Evolutionary conservation across 2,329 filamentous ascomycete genomes (phyloP).

Genomic region (Aspergillus costaricaensis): DNA sequence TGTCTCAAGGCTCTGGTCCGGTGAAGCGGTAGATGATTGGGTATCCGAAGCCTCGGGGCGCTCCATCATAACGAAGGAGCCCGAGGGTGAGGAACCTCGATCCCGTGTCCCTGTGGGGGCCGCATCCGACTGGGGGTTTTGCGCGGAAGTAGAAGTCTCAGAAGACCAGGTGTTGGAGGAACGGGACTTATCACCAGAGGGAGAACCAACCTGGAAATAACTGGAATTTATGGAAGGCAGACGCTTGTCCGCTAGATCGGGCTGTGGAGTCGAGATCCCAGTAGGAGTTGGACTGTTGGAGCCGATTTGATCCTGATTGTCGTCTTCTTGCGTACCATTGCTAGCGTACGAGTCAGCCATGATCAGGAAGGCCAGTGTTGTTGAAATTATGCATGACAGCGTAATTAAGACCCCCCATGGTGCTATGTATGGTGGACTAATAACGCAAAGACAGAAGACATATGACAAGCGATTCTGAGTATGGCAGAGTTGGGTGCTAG

Average conservation of each 20-base stretch:
- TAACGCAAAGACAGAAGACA: neutral
- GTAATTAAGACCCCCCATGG: constrained; percentile 12
- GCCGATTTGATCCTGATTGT: constrained; percentile 55
- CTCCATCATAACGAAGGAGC: constrained; percentile 47
- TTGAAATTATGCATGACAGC: constrained; percentile 8
- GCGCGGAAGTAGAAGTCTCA: constrained; percentile 28
- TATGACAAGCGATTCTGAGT: neutral
- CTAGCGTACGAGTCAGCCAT: constrained; percentile 32
- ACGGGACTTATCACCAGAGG: constrained; percentile 68
- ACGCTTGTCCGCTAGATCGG: constrained; percentile 91
- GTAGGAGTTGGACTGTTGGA: constrained; percentile 82
- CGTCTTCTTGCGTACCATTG: constrained; percentile 42
- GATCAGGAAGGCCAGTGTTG: neutral
- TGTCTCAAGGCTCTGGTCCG: constrained; percentile 28
- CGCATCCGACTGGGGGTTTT: constrained; percentile 28
- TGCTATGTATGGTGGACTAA: neutral
- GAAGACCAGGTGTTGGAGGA: constrained; percentile 42
- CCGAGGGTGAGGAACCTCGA: constrained; percentile 37
- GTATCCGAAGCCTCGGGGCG: constrained; percentile 36
- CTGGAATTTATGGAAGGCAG: constrained; percentile 90
- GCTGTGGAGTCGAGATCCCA: constrained; percentile 88
- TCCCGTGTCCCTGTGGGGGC: constrained; percentile 27
- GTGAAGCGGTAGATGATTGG: constrained; percentile 30
- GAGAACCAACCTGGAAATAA: constrained; percentile 99
- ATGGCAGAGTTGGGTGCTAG: neutral